Percentiles rank a stretch among this genome's conserved stretches.
Conservation (phyloP, 768 basidiomycete species). For the Scleroderma bovista region DNA sequence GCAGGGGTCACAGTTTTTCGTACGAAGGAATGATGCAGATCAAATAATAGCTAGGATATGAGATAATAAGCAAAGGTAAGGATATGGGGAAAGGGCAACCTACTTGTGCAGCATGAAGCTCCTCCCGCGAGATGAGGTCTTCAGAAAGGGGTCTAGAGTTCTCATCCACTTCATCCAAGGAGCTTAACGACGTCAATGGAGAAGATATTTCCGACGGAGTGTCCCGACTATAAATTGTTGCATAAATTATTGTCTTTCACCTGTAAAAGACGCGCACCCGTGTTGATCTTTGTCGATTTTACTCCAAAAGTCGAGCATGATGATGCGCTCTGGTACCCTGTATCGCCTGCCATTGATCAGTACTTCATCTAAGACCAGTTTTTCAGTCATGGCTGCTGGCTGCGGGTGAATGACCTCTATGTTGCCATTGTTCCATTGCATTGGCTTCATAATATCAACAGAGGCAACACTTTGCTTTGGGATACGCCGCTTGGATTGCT, state of each 20-base stretch:
- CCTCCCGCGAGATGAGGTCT: constrained; percentile 37
- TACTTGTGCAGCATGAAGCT: constrained; percentile 58
- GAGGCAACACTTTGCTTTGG: constrained; percentile 63
- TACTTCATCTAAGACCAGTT: constrained; percentile 71
- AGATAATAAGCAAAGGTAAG: constrained; percentile 8
- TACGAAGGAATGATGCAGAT: constrained; percentile 24
- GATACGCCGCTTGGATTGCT: constrained; percentile 78
- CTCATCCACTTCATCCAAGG: constrained; percentile 55
- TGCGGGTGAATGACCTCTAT: constrained; percentile 80
- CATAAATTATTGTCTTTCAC: constrained; percentile 1
- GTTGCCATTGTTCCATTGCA: constrained; percentile 85
- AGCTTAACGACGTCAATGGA: constrained; percentile 69
- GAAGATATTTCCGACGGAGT: constrained; percentile 56
- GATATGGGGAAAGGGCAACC: constrained; percentile 8
- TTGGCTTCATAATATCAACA: constrained; percentile 70
- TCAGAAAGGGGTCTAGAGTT: constrained; percentile 17
- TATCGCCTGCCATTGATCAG: constrained; percentile 86
- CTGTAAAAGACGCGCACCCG: constrained; percentile 20
- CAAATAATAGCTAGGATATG: constrained; percentile 35
- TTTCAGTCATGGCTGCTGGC: constrained; percentile 38
- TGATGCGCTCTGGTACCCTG: constrained; percentile 86
- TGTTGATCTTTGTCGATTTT: constrained; percentile 52
- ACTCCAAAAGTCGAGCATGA: constrained; percentile 94
- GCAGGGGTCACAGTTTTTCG: constrained; percentile 8
- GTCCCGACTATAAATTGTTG: constrained; percentile 14